Base-by-base conservation (phyloP, 1,139 yeast species). In the Suhomyces chickasaworum region DNA sequence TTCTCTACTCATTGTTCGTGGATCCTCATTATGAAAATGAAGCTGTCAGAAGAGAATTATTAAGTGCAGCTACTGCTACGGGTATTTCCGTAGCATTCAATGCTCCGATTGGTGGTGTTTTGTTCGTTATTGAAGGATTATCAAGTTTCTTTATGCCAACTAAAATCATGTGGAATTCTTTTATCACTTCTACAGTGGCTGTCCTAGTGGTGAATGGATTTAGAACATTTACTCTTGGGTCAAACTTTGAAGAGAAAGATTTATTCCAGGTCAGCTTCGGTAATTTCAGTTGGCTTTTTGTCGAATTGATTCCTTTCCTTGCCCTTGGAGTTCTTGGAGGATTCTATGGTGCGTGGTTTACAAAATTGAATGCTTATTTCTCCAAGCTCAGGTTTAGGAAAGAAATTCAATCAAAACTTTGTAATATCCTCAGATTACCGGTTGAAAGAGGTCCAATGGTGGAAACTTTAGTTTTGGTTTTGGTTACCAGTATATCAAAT, bases 61-160 rank as follows among this genome's bases (percentile, higher is more conserved):
- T 89, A 34, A 80, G 88, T 30, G 96, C 98, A 0, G 95, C 96
- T 1, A 81, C 95, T 1, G 96, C 96, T 0, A 89, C 96, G 0
- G 98, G 97, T 7, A 91, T 91, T 12, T 88, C 96, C 0, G 91
- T 89, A 2, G 97, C 97, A 0, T 91, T 91, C 67, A 90, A 90
- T 46, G 86, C 97, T 0, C 98, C 98, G 1, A 88, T 91, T 48
- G 97, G 97, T 13, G 98, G 98, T 4, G 96, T 91, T 1, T 66
- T 91, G 25, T 91, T 91, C 65, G 87, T 90, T 3, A 68, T 91
- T 25, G 98, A 91, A 58, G 81, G 81, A 50, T 73, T 87, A 50
- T 81, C 86, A 3, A 76, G 83, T 39, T 85, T 78, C 56, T 81
- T 84, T 57, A 77, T 78, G 44, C 82, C 85, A 18, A 81, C 81